These are phyloP conservation scores for Tetrastigma voinierianum DNA, from an alignment of 164 flowering plant genomes.

Conservation along the genomic window DNA sequence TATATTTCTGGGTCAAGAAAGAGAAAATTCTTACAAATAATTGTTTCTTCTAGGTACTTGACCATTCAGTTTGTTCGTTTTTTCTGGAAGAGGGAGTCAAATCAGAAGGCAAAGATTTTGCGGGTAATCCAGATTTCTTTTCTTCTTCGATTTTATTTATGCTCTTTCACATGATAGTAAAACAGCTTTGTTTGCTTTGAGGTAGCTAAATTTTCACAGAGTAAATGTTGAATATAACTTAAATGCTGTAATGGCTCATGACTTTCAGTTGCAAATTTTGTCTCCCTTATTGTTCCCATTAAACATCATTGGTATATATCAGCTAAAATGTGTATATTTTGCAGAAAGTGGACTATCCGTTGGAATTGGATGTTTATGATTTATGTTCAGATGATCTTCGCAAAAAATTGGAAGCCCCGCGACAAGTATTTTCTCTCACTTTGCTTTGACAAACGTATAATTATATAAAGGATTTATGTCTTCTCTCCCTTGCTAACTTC, in stretches of 20 bases:
- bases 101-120: constrained; percentile 95
- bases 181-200: background rate
- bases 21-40: background rate
- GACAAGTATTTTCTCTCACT: constrained; percentile 49
- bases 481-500: background rate
- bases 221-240: background rate
- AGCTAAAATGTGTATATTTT: background rate
- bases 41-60: constrained; percentile 60
- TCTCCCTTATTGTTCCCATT: background rate
- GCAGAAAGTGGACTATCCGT: constrained; percentile 97
- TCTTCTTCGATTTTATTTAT: background rate
- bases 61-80: constrained; percentile 97
- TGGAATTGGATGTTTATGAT: constrained; percentile 93
- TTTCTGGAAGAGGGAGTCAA: constrained; percentile 98
- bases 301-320: background rate
- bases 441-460: background rate
- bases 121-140: constrained; percentile 54
- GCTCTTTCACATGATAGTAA: constrained; percentile 1
- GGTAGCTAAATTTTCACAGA: background rate
- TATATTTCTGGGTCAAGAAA: background rate
- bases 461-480: background rate
- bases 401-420: constrained; percentile 76
- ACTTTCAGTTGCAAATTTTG: background rate
- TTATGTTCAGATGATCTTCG: constrained; percentile 86
- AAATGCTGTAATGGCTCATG: background rate